Base-by-base conservation (phyloP, 805 yeast species). In the Cyberlindnera lachancei region DNA sequence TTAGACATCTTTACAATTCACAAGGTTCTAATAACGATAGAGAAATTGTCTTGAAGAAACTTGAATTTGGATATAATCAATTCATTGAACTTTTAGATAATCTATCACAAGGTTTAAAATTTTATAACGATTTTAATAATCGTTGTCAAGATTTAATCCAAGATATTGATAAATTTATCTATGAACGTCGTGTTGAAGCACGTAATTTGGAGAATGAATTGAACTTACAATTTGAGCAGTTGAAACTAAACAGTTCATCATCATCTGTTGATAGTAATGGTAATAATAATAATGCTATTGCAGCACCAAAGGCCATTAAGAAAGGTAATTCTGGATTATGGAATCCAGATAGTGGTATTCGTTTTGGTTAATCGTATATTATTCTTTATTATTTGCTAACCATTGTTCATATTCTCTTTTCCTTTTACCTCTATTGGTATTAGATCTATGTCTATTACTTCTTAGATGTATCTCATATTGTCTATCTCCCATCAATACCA, bases 401-500 rank as follows among this genome's bases (percentile, higher is more conserved):
- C 46, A 61, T 40, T 67, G 68, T 41, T 74, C 78, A 45, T 72
- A 74, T 29, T 69, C 73, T 23, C 69, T 58, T 50, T 71, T 75
- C 28, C 68, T 62, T 29, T 65, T 65, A 1, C 69, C 68, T 33
- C 70, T 59, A 12, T 62, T 59, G 13, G 68, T 29, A 34, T 65
- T 69, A n/a, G 66, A 61, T 41, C 66, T 70, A 49, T 88, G 98
- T 36, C 82, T 67, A 38, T 77, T 66, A 36, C 95, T 77, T 14
- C 60, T 58, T 29, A 75, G 37, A 55, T 90, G 98, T 5, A 70
- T 66, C 6, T 71, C 54, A 79, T 84, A 85, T 31, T 69, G 79
- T 2, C 73, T 70, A 30, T 71, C 75, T 0, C 96, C 96, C 7
- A 92, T 75, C 1, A 81, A 69, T 0, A 86, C 66, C 11, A 80